A percentile compares a stretch with the other conserved stretches of the same genome.
Evolutionary conservation across 352 stramenopile genomes (phyloP).

Genomic region (Phytophthora ohioensis): DNA sequence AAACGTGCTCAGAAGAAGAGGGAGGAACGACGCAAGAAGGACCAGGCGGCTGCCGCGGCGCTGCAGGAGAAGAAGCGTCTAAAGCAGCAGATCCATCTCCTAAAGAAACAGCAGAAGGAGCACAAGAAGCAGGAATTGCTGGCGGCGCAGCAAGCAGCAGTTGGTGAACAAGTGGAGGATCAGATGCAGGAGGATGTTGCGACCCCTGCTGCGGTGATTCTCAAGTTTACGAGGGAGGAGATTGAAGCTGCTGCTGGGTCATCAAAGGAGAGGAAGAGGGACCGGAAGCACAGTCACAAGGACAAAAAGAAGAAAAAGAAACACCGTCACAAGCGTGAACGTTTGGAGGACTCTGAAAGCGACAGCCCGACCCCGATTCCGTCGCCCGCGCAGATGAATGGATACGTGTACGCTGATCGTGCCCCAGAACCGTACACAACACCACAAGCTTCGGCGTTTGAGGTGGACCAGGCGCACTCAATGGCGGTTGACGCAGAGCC

Average conservation of each 20-base stretch:
- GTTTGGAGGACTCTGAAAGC: slow-evolving; percentile 60
- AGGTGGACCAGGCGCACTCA: slow-evolving; percentile 7
- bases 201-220: slow-evolving; percentile 19
- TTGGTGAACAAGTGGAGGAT: slow-evolving; percentile 1
- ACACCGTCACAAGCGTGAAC: slow-evolving; percentile 49
- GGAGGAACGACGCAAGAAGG: slow-evolving; percentile 41
- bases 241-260: slow-evolving; percentile 39
- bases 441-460: slow-evolving; percentile 25
- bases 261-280: slow-evolving; percentile 57
- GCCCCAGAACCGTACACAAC: slow-evolving; percentile 26
- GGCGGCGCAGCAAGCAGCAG: slow-evolving; percentile 7
- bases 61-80: slow-evolving; percentile 54
- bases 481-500: slow-evolving; percentile 15
- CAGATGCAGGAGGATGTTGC: slow-evolving; percentile 11
- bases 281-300: slow-evolving; percentile 66
- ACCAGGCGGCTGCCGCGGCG: slow-evolving; percentile 25
- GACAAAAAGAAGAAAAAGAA: slow-evolving; percentile 67
- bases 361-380: slow-evolving; percentile 54
- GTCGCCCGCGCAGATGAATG: slow-evolving; percentile 56
- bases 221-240: slow-evolving; percentile 51
- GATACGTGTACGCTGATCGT: slow-evolving; percentile 55
- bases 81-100: slow-evolving; percentile 55
- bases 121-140: slow-evolving; percentile 56
- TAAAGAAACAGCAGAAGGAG: slow-evolving; percentile 75
- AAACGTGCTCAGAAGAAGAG: slow-evolving; percentile 56